Evolutionary conservation across 805 yeast genomes (phyloP), one percentile per base, ranked within the genome.

Genomic region (Lachancea mirantina): DNA sequence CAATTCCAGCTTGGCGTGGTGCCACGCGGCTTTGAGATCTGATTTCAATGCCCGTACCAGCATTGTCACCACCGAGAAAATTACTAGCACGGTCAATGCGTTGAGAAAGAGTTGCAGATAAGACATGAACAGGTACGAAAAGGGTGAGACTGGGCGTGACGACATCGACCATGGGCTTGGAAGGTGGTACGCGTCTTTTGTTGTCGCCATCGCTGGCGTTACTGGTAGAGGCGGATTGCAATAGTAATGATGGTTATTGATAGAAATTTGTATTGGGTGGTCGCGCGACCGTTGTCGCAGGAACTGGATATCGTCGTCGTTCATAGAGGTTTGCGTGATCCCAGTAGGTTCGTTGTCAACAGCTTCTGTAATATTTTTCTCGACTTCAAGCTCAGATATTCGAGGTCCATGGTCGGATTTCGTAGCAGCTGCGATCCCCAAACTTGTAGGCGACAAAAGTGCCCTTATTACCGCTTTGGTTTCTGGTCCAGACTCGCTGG

Each of bases 131-230:
- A 74, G 49, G 46, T 80, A 80, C 5, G 81, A 74, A 0, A 64
- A 55, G 37, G 66, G 67, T 19, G 70, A 74, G 13, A 59, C 62
- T 3, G 84, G 82, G 8, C 59, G 48, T 3, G 76, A 70, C 5
- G 55, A 46, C 5, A 61, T 36, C 5, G 72, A 68, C 84, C 84
- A 77, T 0, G 84, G 82, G 2, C 61, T 59, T 1, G 84, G 84
- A 19, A 78, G 57, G 1, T 46, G 34, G 3, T 42, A 31, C n/a
- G 39, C 28, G 19, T 43, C 38, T 6, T 36, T 41, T 6, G 30
- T 28, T 21, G 28, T 20, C 19, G 2, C 16, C 5, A 7, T 23
- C 20, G 10, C 28, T 28, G 17, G 15, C 13, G 16, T 23, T 26
- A 68, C 40, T 9, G 23, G 24, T 14, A 30, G 25, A n/a, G n/a